These are phyloP conservation scores for Themeda triandra DNA, from an alignment of 176 grass and related monocot species.

Conservation along the genomic window DNA sequence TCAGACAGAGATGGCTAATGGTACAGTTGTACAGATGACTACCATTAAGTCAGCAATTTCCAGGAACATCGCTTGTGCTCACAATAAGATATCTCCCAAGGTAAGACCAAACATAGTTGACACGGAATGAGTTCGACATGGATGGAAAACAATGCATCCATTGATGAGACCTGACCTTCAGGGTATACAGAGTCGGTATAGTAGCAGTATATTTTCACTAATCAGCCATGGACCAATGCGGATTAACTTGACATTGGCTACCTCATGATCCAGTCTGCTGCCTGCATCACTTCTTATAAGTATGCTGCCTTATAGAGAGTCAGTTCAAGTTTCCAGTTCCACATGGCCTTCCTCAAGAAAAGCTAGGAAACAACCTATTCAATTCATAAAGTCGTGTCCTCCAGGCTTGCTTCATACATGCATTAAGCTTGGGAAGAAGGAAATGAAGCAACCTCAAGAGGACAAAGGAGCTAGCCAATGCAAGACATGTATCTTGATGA, in stretches of 20 bases:
- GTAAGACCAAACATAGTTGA: background rate
- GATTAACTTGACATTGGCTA: slow-evolving; percentile 3
- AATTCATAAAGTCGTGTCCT: slow-evolving; percentile 40
- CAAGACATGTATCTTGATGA: slow-evolving; percentile 83
- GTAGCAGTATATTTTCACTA: background rate
- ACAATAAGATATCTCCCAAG: background rate
- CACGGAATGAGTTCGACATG: background rate
- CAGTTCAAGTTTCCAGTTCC: background rate
- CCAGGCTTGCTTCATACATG: slow-evolving; percentile 65
- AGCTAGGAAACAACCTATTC: slow-evolving; percentile 45
- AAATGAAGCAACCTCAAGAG: slow-evolving; percentile 61
- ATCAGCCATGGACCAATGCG: background rate
- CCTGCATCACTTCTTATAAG: background rate
- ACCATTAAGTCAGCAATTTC: background rate
- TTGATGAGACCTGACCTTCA: background rate
- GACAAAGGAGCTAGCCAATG: slow-evolving; percentile 71
- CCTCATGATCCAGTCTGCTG: background rate
- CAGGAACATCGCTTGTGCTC: background rate
- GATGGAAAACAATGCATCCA: slow-evolving; percentile 4
- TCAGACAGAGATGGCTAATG: background rate
- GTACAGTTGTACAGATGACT: background rate
- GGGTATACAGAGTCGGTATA: background rate
- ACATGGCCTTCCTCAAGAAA: slow-evolving; percentile 53
- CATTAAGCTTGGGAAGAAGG: slow-evolving; percentile 71
- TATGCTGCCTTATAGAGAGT: background rate